phyloP scores from a whole-genome alignment of 169 alveolate species.

The Perkinsus marinus region DNA sequence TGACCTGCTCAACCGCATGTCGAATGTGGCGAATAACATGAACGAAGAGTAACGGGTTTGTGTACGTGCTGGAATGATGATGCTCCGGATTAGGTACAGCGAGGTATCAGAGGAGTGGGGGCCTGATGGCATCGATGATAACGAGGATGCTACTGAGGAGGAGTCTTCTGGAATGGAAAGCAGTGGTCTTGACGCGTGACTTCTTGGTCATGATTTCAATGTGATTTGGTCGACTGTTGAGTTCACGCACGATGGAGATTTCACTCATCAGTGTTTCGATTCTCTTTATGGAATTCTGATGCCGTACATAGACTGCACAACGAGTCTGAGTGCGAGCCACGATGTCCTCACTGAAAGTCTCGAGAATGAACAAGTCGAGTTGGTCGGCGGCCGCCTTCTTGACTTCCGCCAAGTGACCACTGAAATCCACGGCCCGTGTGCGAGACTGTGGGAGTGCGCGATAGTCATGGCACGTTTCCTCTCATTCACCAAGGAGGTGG shows the following conservation, averaged over 20 bases:
- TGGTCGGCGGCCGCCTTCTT: neutral
- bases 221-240: no score
- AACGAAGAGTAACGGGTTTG: no score
- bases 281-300: neutral
- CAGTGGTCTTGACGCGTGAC: no score
- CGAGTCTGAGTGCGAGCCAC: neutral
- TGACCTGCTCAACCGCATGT: neutral
- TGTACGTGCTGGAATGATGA: no score
- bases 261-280: neutral
- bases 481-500: neutral
- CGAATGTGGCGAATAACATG: neutral
- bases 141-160: neutral
- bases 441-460: neutral
- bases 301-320: neutral
- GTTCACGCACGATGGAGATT: no score
- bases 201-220: no score
- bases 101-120: no score
- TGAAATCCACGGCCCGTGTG: neutral
- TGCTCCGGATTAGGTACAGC: no score
- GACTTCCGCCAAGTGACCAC: neutral
- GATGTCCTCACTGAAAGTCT: neutral
- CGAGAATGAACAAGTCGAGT: neutral
- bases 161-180: no score
- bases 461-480: neutral
- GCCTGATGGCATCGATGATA: neutral